phyloP scores from a whole-genome alignment of 2,329 filamentous ascomycete genomes.

The Colletotrichum aenigma region DNA sequence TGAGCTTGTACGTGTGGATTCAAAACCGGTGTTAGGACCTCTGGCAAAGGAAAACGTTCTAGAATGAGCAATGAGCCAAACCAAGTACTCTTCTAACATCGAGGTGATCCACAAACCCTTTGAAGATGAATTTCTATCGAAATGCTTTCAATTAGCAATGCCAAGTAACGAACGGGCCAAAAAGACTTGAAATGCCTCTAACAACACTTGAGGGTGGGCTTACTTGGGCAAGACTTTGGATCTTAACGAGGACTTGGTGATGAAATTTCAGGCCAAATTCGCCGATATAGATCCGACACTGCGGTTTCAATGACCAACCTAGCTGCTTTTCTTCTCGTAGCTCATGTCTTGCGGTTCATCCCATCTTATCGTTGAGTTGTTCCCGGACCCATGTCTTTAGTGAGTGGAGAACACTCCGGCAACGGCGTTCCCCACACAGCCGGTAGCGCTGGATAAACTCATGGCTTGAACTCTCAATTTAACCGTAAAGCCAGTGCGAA shows the following conservation, averaged over 20 bases:
- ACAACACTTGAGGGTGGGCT: no score
- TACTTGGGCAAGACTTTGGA: background rate
- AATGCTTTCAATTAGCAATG: background rate
- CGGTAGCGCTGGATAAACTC: background rate
- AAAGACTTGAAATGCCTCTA: background rate
- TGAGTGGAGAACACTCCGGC: background rate
- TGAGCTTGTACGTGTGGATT: background rate
- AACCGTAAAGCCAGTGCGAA: background rate
- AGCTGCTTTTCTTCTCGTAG: background rate
- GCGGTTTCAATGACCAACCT: background rate
- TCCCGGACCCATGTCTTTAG: background rate
- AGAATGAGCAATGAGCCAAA: background rate
- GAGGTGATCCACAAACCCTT: background rate
- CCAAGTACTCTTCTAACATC: background rate
- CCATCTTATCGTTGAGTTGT: background rate
- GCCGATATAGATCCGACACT: background rate
- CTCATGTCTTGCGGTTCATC: background rate
- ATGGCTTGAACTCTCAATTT: background rate
- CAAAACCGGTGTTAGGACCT: background rate
- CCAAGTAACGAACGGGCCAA: background rate
- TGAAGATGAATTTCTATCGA: background rate
- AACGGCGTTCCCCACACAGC: background rate
- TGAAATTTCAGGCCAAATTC: no score
- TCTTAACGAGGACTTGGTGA: no score
- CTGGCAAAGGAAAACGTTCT: rapidly evolving